Evolutionary conservation across 352 stramenopile species (phyloP).

Genomic region (Globisporangium lucens): DNA sequence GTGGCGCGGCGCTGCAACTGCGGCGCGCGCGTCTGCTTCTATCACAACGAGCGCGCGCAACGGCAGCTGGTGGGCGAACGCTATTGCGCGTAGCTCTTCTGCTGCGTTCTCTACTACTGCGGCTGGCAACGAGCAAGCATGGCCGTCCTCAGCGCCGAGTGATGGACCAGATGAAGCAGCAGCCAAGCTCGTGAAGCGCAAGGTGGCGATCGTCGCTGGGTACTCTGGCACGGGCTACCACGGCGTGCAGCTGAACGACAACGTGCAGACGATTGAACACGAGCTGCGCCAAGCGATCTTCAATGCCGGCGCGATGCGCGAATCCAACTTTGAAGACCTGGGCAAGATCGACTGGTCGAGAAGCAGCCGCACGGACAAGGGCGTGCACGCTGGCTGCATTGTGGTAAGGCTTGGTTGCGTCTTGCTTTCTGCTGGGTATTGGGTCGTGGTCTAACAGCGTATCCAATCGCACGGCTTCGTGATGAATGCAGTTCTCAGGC

Average conservation of each 20-base stretch:
- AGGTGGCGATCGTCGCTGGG: slow-evolving; percentile 81
- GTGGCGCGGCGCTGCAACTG: not conserved
- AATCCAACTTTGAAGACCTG: slow-evolving; percentile 87
- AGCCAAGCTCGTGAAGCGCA: slow-evolving; percentile 66
- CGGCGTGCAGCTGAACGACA: slow-evolving; percentile 74
- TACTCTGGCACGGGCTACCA: slow-evolving; percentile 84
- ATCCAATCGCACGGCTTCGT: not conserved
- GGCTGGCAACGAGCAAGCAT: not conserved
- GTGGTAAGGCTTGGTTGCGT: slow-evolving; percentile 39
- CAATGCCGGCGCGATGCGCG: slow-evolving; percentile 73
- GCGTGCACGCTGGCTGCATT: slow-evolving; percentile 88
- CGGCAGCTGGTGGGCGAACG: not conserved
- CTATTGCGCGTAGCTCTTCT: not conserved
- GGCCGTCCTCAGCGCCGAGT: not conserved
- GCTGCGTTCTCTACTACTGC: not conserved
- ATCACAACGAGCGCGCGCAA: not conserved
- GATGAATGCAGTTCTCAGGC: slow-evolving; percentile 61
- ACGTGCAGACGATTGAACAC: slow-evolving; percentile 84
- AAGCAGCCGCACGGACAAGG: slow-evolving; percentile 91
- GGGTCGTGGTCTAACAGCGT: not conserved
- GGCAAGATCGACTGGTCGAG: slow-evolving; percentile 89
- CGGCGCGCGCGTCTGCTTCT: slow-evolving; percentile 2
- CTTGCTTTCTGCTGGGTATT: not conserved
- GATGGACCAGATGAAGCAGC: not conserved
- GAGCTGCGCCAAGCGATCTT: slow-evolving; percentile 80